Percentiles rank a stretch among this genome's conserved stretches.
These are phyloP conservation scores for Roridomyces roridus DNA, from an alignment of 768 basidiomycete genomes.

Conservation along the genomic window DNA sequence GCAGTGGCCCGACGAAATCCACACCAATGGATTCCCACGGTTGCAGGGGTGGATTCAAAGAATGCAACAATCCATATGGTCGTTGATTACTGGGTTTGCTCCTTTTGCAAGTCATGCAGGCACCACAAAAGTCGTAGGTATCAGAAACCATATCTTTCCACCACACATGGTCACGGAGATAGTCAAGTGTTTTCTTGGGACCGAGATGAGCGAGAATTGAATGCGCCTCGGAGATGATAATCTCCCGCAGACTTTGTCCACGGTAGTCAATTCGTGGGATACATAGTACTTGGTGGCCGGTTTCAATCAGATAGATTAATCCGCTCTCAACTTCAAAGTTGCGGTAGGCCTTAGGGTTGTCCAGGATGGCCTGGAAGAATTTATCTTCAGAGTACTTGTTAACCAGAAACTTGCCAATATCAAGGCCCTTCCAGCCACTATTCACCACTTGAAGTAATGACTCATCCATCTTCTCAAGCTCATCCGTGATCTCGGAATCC, in stretches of 20 bases:
- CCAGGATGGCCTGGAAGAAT: slow-evolving; percentile 14
- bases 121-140: slow-evolving; percentile 9
- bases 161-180: slow-evolving; percentile 18
- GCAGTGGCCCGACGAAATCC: slow-evolving; percentile 21
- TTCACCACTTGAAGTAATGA: slow-evolving; percentile 8
- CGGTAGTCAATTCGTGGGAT: slow-evolving; percentile 18
- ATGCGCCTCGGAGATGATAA: slow-evolving; percentile 32
- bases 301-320: slow-evolving; percentile 17
- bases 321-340: slow-evolving; percentile 26
- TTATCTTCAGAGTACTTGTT: not conserved
- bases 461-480: slow-evolving; percentile 4
- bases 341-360: slow-evolving; percentile 10
- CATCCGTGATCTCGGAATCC: not conserved
- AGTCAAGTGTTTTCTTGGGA: slow-evolving; percentile 28
- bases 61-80: slow-evolving; percentile 25
- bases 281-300: slow-evolving; percentile 17
- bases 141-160: slow-evolving; percentile 21
- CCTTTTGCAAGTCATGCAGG: slow-evolving; percentile 12
- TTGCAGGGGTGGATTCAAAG: slow-evolving; percentile 19
- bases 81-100: slow-evolving; percentile 14
- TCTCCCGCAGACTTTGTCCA: slow-evolving; percentile 18
- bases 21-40: slow-evolving; percentile 33
- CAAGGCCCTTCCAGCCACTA: slow-evolving; percentile 11
- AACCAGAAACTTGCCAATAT: not conserved
- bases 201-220: slow-evolving; percentile 33